Base-by-base conservation (phyloP, 1,139 yeast genomes). In the Suhomyces wounanorum region DNA sequence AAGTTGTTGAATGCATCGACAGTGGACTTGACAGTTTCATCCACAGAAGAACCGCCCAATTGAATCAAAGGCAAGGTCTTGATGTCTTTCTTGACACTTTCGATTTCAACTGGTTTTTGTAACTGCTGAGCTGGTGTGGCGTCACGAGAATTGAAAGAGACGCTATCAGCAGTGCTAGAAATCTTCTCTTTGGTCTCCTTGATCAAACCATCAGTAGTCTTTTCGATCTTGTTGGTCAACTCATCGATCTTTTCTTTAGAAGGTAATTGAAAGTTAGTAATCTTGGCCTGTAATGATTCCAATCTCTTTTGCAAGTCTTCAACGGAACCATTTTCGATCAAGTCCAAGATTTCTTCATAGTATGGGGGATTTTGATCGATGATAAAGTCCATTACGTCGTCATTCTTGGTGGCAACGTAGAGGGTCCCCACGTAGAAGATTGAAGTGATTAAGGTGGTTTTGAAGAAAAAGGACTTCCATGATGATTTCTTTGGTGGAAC, bases 1-100 rank as follows among this genome's bases (percentile, higher is more conserved):
- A 83, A 73, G 45, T 69, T 70, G 66, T 85, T 84, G 65, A 85
- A 73, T 4, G 83, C 70, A 26, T 70, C 73, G 43, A 78, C 75
- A 43, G 84, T 79, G 42, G 63, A 67, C 47, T 72, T 69, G 44
- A 86, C 79, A 8, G 78, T 61, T 13, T 80, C 75, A 58, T 83
- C 83, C 18, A 70, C 68, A 8, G 66, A 54, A 18, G 59, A 60
- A 28, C 61, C 57, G 44, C 60, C 59, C 52, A 72, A 61, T 48
- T 67, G 56, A 47, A 75, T 66, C 50, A 72, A 65, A 8, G 79
- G 80, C 56, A 76, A 69, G 45, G 64, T 70, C 42, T 67, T 64
- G 44, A 66, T 56, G 30, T 67, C 65, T 50, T 68, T 70, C 44
- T 63, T 68, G 39, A 70, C 66, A 18, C 72, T 63, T 55, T 73